These are phyloP conservation scores for Fonsecaea erecta DNA, from an alignment of 2,329 filamentous ascomycete species.

Conservation along the genomic window DNA sequence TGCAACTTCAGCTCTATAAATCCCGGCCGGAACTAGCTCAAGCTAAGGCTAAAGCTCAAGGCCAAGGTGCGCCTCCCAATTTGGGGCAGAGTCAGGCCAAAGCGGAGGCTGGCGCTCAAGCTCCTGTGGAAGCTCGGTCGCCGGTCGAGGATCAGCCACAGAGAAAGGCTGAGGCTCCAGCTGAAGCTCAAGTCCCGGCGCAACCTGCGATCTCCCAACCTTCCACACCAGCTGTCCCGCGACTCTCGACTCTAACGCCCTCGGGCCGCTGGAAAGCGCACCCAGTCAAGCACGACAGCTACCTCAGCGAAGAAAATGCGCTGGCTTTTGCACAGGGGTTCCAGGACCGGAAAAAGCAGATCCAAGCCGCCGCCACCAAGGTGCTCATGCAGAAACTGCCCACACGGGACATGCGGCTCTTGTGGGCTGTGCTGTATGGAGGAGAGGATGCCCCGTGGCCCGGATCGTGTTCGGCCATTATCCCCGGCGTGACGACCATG, in stretches of 20 bases:
- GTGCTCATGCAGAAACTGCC: constrained; percentile 33
- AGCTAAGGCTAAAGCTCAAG: background rate
- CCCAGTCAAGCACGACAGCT: constrained; percentile 25
- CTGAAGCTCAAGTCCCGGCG: background rate
- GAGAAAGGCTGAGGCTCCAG: background rate
- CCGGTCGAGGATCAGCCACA: background rate
- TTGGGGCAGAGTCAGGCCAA: background rate
- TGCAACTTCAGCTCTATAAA: too few relatives aligned
- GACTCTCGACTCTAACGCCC: background rate
- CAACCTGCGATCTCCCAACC: background rate
- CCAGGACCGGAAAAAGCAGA: constrained; percentile 27
- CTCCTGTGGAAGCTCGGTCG: too few relatives aligned
- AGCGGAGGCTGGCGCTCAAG: background rate
- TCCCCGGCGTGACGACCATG: constrained; percentile 25
- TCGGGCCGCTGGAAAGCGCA: constrained; percentile 15
- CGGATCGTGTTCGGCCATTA: constrained; percentile 25
- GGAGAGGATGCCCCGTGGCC: constrained; percentile 31
- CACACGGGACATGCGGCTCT: constrained; percentile 28
- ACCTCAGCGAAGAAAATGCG: constrained; percentile 25
- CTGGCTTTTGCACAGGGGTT: constrained; percentile 23
- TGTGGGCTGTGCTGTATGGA: constrained; percentile 34
- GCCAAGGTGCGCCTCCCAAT: too few relatives aligned
- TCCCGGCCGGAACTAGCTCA: background rate
- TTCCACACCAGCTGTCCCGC: background rate
- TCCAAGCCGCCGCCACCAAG: constrained; percentile 28